Evolutionary conservation across 257 asterid genomes (phyloP).

Genomic region (Forsythia suspensa): DNA sequence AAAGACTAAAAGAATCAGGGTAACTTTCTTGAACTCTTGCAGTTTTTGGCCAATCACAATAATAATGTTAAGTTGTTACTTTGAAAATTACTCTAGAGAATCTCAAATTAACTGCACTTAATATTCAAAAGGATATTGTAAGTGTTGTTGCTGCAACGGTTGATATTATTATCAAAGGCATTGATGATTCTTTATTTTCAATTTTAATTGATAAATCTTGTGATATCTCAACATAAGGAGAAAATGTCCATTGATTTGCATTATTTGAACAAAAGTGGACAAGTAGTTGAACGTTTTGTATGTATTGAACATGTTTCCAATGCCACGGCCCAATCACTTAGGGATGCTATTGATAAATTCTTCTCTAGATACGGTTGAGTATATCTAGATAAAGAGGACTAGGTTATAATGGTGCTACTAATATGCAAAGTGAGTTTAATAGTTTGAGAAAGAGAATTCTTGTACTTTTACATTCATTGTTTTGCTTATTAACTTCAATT

Average conservation of each 20-base stretch:
- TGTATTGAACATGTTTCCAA: background rate
- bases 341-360: background rate
- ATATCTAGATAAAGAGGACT: background rate
- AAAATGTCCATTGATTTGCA: background rate
- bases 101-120: no score
- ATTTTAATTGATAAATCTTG: no score
- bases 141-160: no score
- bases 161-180: no score
- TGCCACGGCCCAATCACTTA: background rate
- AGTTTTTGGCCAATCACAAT: no score
- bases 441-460: background rate
- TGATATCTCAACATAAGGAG: background rate
- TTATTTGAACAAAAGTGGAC: no score
- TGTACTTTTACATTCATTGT: background rate
- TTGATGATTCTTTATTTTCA: background rate
- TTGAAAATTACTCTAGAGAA: no score
- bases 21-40: no score
- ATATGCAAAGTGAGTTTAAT: background rate
- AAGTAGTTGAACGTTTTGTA: no score
- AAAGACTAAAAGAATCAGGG: no score
- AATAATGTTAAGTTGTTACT: no score
- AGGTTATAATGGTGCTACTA: background rate
- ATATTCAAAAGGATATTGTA: no score
- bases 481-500: background rate
- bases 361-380: background rate